These are phyloP conservation scores for Aspergillus kassunensis DNA, from an alignment of 495 filamentous ascomycete genomes.

Conservation along the genomic window DNA sequence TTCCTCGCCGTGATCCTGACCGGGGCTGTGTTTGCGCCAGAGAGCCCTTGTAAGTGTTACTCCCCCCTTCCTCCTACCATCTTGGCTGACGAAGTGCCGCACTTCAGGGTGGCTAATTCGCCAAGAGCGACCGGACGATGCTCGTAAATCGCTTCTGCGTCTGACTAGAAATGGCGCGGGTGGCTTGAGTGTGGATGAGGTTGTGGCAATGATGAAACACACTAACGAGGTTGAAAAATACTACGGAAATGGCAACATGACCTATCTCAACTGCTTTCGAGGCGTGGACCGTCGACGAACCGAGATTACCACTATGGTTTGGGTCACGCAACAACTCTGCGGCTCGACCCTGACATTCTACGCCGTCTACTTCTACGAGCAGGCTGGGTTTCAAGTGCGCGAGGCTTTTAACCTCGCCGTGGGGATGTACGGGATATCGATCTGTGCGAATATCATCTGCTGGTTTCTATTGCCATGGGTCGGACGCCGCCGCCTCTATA, in stretches of 20 bases:
- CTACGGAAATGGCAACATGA: background rate
- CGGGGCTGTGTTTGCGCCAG: background rate
- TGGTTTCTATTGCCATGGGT: conserved; percentile 65
- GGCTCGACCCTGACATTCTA: conserved; percentile 29
- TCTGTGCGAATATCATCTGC: conserved; percentile 25
- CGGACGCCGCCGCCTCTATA: conserved; percentile 64
- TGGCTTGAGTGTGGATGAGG: background rate
- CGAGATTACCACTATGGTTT: conserved; percentile 69
- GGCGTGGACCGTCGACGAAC: conserved; percentile 68
- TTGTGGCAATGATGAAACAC: conserved; percentile 3
- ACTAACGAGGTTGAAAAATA: background rate
- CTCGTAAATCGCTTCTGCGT: background rate
- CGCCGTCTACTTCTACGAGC: conserved; percentile 1
- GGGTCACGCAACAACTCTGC: conserved; percentile 72
- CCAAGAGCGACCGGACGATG: background rate
- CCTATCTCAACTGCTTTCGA: background rate
- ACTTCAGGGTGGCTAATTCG: background rate
- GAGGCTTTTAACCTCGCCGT: conserved; percentile 1
- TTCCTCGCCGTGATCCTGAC: background rate
- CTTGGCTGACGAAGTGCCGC: background rate
- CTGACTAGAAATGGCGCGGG: background rate
- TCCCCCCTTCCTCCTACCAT: background rate
- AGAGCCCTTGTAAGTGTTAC: background rate
- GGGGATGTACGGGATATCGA: conserved; percentile 2
- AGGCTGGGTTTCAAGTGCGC: background rate